phyloP scores from a whole-genome alignment of 805 yeast genomes.

The Hermanozyma aechmeae region DNA sequence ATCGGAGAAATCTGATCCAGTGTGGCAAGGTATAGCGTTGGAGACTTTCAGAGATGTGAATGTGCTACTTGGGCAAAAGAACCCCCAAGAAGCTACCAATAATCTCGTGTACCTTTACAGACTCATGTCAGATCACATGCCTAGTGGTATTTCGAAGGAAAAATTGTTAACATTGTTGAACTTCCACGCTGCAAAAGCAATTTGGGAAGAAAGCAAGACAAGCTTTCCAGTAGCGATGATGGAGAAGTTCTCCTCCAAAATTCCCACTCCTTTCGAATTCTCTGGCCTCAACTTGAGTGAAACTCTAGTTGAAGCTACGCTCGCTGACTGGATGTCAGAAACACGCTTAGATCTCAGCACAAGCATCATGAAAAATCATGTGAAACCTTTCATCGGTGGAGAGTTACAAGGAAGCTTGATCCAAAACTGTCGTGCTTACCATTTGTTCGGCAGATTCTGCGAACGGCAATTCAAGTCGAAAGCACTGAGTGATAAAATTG shows the following conservation, averaged over 20 bases:
- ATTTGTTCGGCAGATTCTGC: constrained; percentile 64
- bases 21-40: constrained; percentile 16
- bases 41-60: constrained; percentile 21
- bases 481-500: constrained; percentile 34
- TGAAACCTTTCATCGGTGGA: constrained; percentile 43
- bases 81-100: too few species aligned
- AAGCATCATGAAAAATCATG: constrained; percentile 47
- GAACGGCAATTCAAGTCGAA: constrained; percentile 48
- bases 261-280: constrained; percentile 6
- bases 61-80: constrained; percentile 2
- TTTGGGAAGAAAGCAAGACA: constrained; percentile 58
- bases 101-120: too few species aligned
- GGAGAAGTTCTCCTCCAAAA: constrained; percentile 11
- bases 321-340: constrained; percentile 63
- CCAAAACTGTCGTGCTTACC: constrained; percentile 46
- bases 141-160: neutral
- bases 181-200: constrained; percentile 44
- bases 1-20: neutral
- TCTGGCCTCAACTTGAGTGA: constrained; percentile 12
- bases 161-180: constrained; percentile 6
- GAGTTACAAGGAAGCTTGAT: constrained; percentile 12
- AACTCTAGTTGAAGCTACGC: constrained; percentile 25
- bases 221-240: constrained; percentile 49
- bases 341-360: constrained; percentile 63
- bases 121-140: too few species aligned